Evolutionary conservation across 495 filamentous ascomycete genomes (phyloP), one percentile per base, ranked within the genome.

Genomic region (Thozetella sp.): DNA sequence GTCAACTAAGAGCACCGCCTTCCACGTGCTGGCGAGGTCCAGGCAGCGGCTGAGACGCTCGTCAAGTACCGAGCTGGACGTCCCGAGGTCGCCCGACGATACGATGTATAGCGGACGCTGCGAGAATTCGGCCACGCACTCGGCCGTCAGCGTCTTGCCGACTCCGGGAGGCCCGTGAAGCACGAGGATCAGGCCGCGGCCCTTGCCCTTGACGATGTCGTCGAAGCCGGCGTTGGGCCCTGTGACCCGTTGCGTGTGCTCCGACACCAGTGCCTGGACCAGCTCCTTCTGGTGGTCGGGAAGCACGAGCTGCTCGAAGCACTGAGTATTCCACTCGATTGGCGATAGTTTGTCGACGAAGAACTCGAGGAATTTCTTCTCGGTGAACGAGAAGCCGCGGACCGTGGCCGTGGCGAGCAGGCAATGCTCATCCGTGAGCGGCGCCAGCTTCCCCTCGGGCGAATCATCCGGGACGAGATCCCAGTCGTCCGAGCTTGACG

Each of bases 181-280:
- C 0, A 86, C 67, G 15, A 77, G 69, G 11, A 82, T 73, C 10
- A 84, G 66, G 1, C 83, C 84, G 43, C 77, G 77, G 30, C 85
- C 85, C 65, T 85, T 85, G 53, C 77, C 76, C 51, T 71, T 64
- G 43, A 82, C 80, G 3, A 81, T 68, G 59, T 83, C 80, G 53
- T 93, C 90, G 62, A 93, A 90, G 55, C 88, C 91, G 59, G 61
- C 43, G 43, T 48, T 11, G n/a, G 43, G 43, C 4, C 43, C 43
- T 10, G 43, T 20, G n/a, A 20, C 43, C 10, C 43, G 67, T 0
- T 59, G 64, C 34, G 62, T 62, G 17, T 68, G 64, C 6, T 57
- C 60, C 22, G 62, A 67, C 9, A 81, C 71, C 1, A 82, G 68
- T 4, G 78, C 73, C 54, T 70, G 63, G 20, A 83, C 68, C 3